phyloP scores from a whole-genome alignment of 2,329 filamentous ascomycete species.

The Neopestalotiopsis sp. region DNA sequence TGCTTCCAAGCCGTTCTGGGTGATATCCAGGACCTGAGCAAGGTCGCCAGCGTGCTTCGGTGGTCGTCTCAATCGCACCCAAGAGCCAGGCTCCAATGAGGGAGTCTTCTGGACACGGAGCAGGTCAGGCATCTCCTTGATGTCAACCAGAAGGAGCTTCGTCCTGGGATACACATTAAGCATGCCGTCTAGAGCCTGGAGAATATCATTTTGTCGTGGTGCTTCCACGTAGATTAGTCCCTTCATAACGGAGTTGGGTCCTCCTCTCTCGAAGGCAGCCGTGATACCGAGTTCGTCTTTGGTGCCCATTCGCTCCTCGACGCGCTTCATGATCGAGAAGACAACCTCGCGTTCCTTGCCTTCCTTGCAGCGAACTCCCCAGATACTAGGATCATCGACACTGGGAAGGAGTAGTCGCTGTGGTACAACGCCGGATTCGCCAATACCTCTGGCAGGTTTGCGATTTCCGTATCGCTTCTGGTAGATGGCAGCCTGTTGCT shows the following conservation, averaged over 20 bases:
- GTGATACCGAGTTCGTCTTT: conserved; percentile 85
- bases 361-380: conserved; percentile 90
- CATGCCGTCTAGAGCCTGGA: conserved; percentile 81
- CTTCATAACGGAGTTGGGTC: conserved; percentile 79
- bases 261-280: conserved; percentile 88
- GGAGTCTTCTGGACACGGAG: conserved; percentile 87
- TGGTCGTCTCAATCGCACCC: conserved; percentile 84
- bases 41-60: conserved; percentile 87
- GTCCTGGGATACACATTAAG: conserved; percentile 88
- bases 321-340: conserved; percentile 84
- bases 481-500: conserved; percentile 87
- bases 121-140: conserved; percentile 98
- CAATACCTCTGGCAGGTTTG: conserved; percentile 65
- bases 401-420: conserved; percentile 88
- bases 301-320: conserved; percentile 78
- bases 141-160: conserved; percentile 86
- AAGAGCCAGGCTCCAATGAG: conserved; percentile 83
- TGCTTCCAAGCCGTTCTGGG: conserved; percentile 89
- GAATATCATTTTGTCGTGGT: conserved; percentile 82
- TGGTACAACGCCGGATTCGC: conserved; percentile 78
- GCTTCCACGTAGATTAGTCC: conserved; percentile 97
- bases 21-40: conserved; percentile 89
- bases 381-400: conserved; percentile 95
- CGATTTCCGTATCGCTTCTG: conserved; percentile 88
- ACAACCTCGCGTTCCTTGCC: conserved; percentile 95